phyloP scores from a whole-genome alignment of 345 rosid species.

The Acer campestre region DNA sequence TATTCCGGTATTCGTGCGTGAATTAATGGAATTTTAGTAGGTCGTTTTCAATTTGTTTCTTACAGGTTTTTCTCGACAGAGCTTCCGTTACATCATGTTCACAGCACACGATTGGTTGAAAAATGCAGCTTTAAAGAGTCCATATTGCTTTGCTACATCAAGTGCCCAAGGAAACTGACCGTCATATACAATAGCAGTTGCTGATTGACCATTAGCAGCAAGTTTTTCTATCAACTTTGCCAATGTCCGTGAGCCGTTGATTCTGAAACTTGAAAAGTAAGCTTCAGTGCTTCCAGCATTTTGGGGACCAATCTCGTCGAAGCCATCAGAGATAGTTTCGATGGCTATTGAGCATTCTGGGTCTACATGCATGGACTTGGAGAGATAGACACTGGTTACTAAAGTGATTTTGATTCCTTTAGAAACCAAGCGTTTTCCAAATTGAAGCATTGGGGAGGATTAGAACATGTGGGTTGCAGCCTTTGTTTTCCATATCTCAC shows the following conservation, averaged over 20 bases:
- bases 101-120: conserved; percentile 38
- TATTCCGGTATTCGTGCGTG: too few species aligned
- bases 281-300: background rate
- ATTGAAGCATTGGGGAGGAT: conserved; percentile 8
- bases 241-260: conserved; percentile 25
- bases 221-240: conserved; percentile 18
- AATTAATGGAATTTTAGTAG: too few species aligned
- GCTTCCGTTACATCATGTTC: too few species aligned
- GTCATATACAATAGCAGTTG: conserved; percentile 26
- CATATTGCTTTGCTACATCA: conserved; percentile 35
- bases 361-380: too few species aligned
- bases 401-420: too few species aligned
- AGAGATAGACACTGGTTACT: too few species aligned
- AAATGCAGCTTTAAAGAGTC: conserved; percentile 28
- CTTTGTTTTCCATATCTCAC: background rate
- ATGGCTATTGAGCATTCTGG: too few species aligned
- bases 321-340: too few species aligned
- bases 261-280: background rate
- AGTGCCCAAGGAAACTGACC: conserved; percentile 34
- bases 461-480: conserved; percentile 22
- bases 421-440: conserved; percentile 36
- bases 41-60: too few species aligned
- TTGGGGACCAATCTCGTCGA: background rate
- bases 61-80: too few species aligned
- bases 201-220: background rate